Base-by-base conservation (phyloP, 164 flowering plant genomes). In the Annona cherimola region DNA sequence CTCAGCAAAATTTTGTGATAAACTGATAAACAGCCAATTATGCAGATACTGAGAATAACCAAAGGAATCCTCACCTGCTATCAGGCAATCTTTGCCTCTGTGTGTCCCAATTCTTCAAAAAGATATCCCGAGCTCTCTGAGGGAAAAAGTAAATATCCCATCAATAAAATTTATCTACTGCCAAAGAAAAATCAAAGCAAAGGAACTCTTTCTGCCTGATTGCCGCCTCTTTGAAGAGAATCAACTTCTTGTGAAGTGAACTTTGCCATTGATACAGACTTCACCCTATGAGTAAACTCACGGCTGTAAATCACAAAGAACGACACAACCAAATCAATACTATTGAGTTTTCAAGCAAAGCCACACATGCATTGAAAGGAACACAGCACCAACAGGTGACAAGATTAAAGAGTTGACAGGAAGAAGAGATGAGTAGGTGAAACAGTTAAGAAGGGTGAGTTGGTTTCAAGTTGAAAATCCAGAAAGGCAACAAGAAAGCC, bases 281-380 rank as follows among this genome's bases (percentile, higher is more conserved):
- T 95, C 66, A 95, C 99, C 61, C 99, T 94, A 74, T 95, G 99
- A 69, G 98, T 92, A 73, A 95, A 95, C 82, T 95, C 99, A 20
- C 99, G 99, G 78, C 99, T 95, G 89, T 63, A 72, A 42, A 63
- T 55, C 54, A 69, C 42, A 67, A 72, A 70, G 45, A 77, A 61
- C 43, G 69, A 63, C 12, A 26, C 20, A 12, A 26, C 16, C 9
- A 9, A 57, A 16, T 44, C 54, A 66, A 42, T 20, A 44, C n/a
- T 4, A 6, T 16, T 20, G 54, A 64, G n/a, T 14, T 39, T 40
- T 64, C 41, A 41, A 64, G 44, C 12, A 44, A 64, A 64, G 42
- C 18, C 44, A 64, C 18, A 16, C 12, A 64, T 14, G 41, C 5
- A 39, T 26, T 26, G 0, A 12, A 40, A 64, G 9, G n/a, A 40